Conservation (phyloP, 2,329 filamentous ascomycete species). For the Tothia fuscella region DNA sequence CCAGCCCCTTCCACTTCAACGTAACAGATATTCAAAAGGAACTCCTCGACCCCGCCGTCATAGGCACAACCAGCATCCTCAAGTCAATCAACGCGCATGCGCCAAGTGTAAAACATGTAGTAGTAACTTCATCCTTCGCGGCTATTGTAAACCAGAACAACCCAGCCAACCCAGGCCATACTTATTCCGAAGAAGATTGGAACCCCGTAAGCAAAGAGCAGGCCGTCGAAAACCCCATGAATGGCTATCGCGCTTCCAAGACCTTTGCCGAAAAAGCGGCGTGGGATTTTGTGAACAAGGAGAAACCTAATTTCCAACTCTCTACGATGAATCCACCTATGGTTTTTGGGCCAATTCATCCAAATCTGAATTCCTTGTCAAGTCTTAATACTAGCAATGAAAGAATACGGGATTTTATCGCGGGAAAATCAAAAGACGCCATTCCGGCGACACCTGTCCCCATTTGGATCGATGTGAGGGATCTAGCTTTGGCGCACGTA, state of each 20-base stretch:
- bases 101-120: constrained; percentile 59
- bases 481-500: constrained; percentile 54
- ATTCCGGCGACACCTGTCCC: constrained; percentile 46
- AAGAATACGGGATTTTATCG: constrained; percentile 51
- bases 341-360: constrained; percentile 39
- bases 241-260: constrained; percentile 43
- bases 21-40: constrained; percentile 59
- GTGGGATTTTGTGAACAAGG: constrained; percentile 40
- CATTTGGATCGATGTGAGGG: constrained; percentile 35
- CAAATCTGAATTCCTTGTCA: constrained; percentile 51
- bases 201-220: constrained; percentile 43
- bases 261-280: constrained; percentile 47
- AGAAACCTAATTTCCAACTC: constrained; percentile 38
- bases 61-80: constrained; percentile 51
- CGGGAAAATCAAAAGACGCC: constrained; percentile 46
- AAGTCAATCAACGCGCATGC: constrained; percentile 46
- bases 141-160: constrained; percentile 46
- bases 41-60: constrained; percentile 48
- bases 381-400: constrained; percentile 62
- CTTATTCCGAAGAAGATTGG: constrained; percentile 45
- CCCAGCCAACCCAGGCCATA: constrained; percentile 35
- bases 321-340: constrained; percentile 39
- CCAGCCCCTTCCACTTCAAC: constrained; percentile 56
- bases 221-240: constrained; percentile 30
- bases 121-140: constrained; percentile 60